Evolutionary conservation across 2,329 filamentous ascomycete genomes (phyloP), one percentile per base, ranked within the genome.

Genomic region (Hypoxylon sp.): DNA sequence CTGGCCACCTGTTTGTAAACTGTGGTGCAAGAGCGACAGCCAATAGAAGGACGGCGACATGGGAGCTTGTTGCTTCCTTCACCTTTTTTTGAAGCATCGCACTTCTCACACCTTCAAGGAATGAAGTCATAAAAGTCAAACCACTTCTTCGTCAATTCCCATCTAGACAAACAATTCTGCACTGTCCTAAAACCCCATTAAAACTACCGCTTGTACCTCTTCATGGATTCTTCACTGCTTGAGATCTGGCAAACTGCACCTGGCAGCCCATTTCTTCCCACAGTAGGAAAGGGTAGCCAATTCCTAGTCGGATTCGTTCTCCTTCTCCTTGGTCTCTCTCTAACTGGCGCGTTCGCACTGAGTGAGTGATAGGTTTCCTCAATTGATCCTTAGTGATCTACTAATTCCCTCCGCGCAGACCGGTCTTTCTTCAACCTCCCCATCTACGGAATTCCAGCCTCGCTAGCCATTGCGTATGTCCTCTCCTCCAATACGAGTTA

Each of bases 241-340:
- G 90, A 96, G 81, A 87, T 97, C 84, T 98, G 95, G 95, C 91
- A 97, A 87, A 92, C 93, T 86, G 93, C 94, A 84, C 89, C 92
- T 82, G 89, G 89, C 86, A 92, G 89, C 84, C 93, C 94, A 70
- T 98, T 96, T 84, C 82, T 90, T 75, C 94, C 95, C 68, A 79
- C 89, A 63, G 83, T 98, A 75, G 87, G 87, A 79, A 98, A 98
- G 84, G 87, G 90, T 77, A 90, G 84, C 79, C 96, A 98, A 75
- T 96, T 98, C 84, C 82, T 88, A 73, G 84, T 97, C 72, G 94
- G 90, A 77, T 95, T 94, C 81, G 79, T 85, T 60, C 86, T 98
- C 67, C 85, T 98, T 66, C 78, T 93, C 30, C 77, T 90, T 67
- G 93, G 93, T 80, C 77, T 97, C 71, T 79, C 90, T 61, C 83